Conservation (phyloP, 2,329 filamentous ascomycete genomes). For the Pestalotiopsis sp. region DNA sequence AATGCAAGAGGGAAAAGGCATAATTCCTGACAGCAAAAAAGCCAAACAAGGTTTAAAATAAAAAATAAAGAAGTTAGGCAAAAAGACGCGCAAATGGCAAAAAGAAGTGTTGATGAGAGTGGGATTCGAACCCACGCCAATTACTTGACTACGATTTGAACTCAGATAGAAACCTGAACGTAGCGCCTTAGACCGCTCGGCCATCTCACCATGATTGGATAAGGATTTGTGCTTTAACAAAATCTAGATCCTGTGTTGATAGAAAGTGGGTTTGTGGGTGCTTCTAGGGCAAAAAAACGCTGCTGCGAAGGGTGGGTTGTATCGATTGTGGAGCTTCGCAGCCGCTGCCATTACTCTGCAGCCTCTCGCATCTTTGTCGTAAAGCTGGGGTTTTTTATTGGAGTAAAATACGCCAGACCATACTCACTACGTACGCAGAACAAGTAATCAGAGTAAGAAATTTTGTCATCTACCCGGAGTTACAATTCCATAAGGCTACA, state of each 20-base stretch:
- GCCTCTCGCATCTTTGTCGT: too few species aligned
- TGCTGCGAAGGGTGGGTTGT: neutral
- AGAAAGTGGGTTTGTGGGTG: neutral
- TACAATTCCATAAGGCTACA: too few species aligned
- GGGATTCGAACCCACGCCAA: slow-evolving; percentile 9
- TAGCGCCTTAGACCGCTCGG: slow-evolving; percentile 12
- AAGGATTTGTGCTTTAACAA: rapidly evolving
- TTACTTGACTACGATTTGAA: slow-evolving; percentile 2
- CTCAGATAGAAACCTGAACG: slow-evolving; percentile 4
- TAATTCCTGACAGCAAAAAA: neutral
- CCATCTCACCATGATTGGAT: slow-evolving; percentile 11
- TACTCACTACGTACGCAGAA: too few species aligned
- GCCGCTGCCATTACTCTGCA: too few species aligned
- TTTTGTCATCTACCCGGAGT: too few species aligned
- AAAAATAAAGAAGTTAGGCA: neutral
- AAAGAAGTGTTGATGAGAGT: slow-evolving; percentile 7
- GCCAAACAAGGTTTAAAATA: neutral
- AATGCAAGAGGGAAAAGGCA: too few species aligned
- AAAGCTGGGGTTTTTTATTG: too few species aligned
- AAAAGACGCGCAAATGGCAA: neutral
- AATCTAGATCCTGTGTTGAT: neutral
- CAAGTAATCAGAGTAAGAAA: too few species aligned
- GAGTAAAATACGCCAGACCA: too few species aligned
- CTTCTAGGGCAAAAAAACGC: neutral
- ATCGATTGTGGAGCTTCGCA: neutral